A percentile compares a stretch with the other conserved stretches of the same genome.
phyloP scores from a whole-genome alignment of 805 yeast genomes.

The Yarrowia porcina region DNA sequence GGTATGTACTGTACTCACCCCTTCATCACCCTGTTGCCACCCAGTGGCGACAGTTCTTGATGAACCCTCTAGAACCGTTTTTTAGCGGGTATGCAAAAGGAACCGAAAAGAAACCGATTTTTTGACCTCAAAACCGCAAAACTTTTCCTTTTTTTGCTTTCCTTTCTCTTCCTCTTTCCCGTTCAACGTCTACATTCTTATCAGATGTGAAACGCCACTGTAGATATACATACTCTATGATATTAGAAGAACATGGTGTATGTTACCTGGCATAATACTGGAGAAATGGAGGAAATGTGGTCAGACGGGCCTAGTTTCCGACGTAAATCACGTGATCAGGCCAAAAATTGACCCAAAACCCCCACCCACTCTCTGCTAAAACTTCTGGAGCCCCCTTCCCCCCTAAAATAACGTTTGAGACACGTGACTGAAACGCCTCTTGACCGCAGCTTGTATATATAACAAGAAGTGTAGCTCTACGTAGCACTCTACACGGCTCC shows the following conservation, averaged over 20 bases:
- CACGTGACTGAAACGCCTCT: conserved; percentile 19
- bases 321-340: background rate
- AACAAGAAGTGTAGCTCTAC: background rate
- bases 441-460: background rate
- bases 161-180: too few relatives aligned
- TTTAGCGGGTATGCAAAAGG: background rate
- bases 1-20: too few relatives aligned
- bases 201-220: background rate
- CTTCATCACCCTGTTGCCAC: too few relatives aligned
- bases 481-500: background rate
- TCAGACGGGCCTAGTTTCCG: too few relatives aligned
- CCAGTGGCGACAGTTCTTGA: too few relatives aligned
- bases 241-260: too few relatives aligned
- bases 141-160: background rate
- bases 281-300: too few relatives aligned
- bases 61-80: background rate
- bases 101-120: background rate
- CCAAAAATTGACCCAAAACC: too few relatives aligned
- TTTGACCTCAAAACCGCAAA: too few relatives aligned
- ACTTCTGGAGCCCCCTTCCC: background rate
- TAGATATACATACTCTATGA: background rate
- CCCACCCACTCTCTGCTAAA: background rate
- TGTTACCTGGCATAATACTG: too few relatives aligned
- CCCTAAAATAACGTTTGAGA: background rate
- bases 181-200: background rate